These are phyloP conservation scores for Graphium sp. DNA, from an alignment of 2,329 filamentous ascomycete genomes.

Conservation along the genomic window DNA sequence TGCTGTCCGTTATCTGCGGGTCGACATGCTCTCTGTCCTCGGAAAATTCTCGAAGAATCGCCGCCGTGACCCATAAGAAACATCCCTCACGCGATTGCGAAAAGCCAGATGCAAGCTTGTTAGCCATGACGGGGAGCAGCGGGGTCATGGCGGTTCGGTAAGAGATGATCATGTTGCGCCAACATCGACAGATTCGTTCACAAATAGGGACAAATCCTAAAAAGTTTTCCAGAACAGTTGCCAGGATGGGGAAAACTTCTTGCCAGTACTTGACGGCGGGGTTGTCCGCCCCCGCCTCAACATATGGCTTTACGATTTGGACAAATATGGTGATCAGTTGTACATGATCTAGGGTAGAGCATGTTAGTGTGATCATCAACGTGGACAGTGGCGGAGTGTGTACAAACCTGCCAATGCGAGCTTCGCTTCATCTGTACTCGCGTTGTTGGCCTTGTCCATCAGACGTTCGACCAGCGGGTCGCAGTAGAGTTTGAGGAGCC, in stretches of 20 bases:
- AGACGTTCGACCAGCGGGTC: constrained; percentile 76
- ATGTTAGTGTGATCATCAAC: constrained; percentile 9
- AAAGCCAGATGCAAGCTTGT: constrained; percentile 77
- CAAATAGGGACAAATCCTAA: constrained; percentile 74
- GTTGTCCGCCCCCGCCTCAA: constrained; percentile 57
- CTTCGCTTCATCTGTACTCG: constrained; percentile 68
- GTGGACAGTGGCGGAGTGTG: too few relatives aligned
- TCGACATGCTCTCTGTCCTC: constrained; percentile 78
- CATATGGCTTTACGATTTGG: constrained; percentile 58
- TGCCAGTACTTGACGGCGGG: constrained; percentile 93
- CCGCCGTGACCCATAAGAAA: constrained; percentile 96
- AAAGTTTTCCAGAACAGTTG: constrained; percentile 78
- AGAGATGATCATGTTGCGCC: constrained; percentile 92
- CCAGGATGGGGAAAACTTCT: constrained; percentile 77
- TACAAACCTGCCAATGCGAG: constrained; percentile 66
- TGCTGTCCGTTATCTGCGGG: constrained; percentile 63
- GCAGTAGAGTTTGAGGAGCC: constrained; percentile 78
- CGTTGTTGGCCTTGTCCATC: constrained; percentile 74
- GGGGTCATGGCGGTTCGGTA: constrained; percentile 83
- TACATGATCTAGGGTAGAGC: constrained; percentile 50
- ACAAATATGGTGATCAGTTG: constrained; percentile 87
- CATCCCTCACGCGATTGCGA: constrained; percentile 77
- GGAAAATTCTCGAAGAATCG: constrained; percentile 88
- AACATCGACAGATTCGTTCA: constrained; percentile 86
- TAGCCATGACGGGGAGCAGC: constrained; percentile 68